A percentile compares a stretch with the other conserved stretches of the same genome.
Evolutionary conservation across 257 asterid genomes (phyloP).

Genomic region (Lavandula angustifolia): DNA sequence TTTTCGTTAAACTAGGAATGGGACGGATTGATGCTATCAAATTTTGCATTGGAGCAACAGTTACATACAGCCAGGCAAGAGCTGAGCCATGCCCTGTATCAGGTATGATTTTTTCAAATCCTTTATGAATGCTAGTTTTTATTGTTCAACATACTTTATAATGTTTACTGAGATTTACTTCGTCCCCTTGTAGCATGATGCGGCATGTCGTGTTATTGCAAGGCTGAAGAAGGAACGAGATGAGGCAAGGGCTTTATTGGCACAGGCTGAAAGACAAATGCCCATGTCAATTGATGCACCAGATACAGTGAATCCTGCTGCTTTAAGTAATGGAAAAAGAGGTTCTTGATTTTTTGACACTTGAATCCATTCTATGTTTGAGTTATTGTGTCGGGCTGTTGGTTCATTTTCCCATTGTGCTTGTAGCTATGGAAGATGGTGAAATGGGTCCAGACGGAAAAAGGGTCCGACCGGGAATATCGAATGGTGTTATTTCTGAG

Average conservation of each 20-base stretch:
- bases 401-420: constrained; percentile 31
- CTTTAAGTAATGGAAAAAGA: constrained; percentile 91
- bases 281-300: constrained; percentile 54
- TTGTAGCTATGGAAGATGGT: constrained; percentile 74
- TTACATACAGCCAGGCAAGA: constrained; percentile 96
- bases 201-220: constrained; percentile 99
- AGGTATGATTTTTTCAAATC: constrained; percentile 47
- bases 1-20: constrained; percentile 62
- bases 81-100: constrained; percentile 95
- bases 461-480: constrained; percentile 78
- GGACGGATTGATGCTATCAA: constrained; percentile 97
- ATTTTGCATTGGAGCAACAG: constrained; percentile 92
- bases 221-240: constrained; percentile 96
- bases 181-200: constrained; percentile 76
- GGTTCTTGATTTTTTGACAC: constrained; percentile 46
- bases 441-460: constrained; percentile 77
- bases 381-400: constrained; percentile 21
- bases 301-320: constrained; percentile 43
- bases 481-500: constrained; percentile 68
- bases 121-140: background rate
- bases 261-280: constrained; percentile 85
- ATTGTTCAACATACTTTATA: constrained; percentile 8
- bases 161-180: constrained; percentile 25
- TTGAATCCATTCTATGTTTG: constrained; percentile 3
- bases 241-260: constrained; percentile 79